Evolutionary conservation across 306 rosid genomes (phyloP).

Genomic region (Pterocarpus macrocarpus): DNA sequence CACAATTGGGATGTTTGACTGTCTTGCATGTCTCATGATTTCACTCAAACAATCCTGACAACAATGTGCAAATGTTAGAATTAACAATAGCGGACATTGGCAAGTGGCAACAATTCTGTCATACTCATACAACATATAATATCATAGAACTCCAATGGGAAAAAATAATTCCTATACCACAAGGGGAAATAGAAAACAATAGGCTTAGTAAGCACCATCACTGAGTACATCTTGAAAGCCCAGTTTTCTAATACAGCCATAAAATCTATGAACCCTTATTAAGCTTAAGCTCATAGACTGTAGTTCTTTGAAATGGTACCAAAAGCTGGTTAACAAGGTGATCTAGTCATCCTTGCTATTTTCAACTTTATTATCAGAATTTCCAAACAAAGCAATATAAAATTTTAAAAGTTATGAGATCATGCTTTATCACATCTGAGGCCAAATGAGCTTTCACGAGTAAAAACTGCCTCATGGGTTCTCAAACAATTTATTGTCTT

Average conservation of each 20-base stretch:
- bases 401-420: background rate
- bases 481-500: background rate
- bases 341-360: constrained; percentile 12
- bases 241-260: constrained; percentile 3
- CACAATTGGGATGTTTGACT: constrained; percentile 71
- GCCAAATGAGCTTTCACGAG: constrained; percentile 18
- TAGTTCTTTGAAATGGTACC: constrained; percentile 13
- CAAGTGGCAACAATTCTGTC: background rate
- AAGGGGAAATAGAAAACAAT: constrained; percentile 8
- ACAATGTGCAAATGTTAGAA: constrained; percentile 46
- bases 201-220: background rate
- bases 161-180: background rate
- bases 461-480: background rate
- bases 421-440: background rate
- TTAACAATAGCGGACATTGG: constrained; percentile 31
- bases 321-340: constrained; percentile 3
- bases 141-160: constrained; percentile 18
- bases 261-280: background rate
- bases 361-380: constrained; percentile 11
- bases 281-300: constrained; percentile 11
- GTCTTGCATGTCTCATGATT: constrained; percentile 81
- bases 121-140: background rate
- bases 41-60: constrained; percentile 82
- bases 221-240: background rate
- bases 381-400: constrained; percentile 2